Base-by-base conservation (phyloP, 75 land plant genomes). In the Pinus taeda region DNA sequence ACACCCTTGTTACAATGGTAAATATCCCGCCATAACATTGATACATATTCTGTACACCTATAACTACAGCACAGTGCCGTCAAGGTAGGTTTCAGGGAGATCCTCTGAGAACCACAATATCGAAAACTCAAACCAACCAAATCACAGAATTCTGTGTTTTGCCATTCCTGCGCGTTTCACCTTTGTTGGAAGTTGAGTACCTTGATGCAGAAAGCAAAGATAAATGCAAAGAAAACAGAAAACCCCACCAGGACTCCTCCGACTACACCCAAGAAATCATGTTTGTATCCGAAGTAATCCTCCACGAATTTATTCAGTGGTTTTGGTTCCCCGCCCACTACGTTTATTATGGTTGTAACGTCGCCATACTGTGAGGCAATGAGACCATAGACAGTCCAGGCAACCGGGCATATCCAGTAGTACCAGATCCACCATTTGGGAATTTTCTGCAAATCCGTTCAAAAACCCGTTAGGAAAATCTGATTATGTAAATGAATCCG, bases 391-490 rank as follows among this genome's bases (percentile, higher is more conserved):
- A 95, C 83, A 18, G 98, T 93, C 98, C 98, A 95, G 15, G 96
- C 82, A 36, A 93, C 84, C 1, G 98, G 97, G 82, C 97, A 92
- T 6, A 86, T 84, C 96, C 94, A 96, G 79, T 94, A 96, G 75
- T 92, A 96, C 98, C 98, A 96, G 8, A 92, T 72, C 97, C 98
- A 93, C 98, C 97, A 96, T 74, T 83, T 84, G 17, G 97, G 98
- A 56, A 96, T 93, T 66, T 60, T 87, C 97, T 93, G 97, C 81
- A 90, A 81, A 59, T 15, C 15, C 11, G 15, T 29, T 67, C 11
- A 2, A 67, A 37, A 36, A 36, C 12, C 71, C 42, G 33, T 20
- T 67, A 67, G 21, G 55, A 49, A 49, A 49, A 49, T 12, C 12
- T 9, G 12, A 49, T 49, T 9, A 49, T 11, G 26, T 49, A 9